Evolutionary conservation across 2,329 filamentous ascomycete genomes (phyloP).

Genomic region (Pseudogymnoascus sp.): DNA sequence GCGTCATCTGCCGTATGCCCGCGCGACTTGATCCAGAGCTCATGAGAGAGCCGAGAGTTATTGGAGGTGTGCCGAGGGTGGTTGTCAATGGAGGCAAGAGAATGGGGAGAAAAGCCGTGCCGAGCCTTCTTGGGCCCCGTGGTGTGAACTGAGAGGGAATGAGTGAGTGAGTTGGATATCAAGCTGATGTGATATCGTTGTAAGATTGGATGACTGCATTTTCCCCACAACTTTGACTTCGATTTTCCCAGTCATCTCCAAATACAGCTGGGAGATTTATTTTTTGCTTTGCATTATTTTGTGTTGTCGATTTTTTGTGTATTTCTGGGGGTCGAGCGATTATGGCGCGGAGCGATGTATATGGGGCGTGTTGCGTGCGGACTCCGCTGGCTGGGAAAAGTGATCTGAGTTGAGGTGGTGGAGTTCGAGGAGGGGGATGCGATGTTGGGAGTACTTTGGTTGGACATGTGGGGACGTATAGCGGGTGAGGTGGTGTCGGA

Average conservation of each 20-base stretch:
- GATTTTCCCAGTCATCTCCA: neutral
- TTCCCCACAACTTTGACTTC: neutral
- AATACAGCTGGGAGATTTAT: neutral
- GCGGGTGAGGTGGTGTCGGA: neutral
- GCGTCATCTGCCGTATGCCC: slow-evolving; percentile 58
- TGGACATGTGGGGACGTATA: neutral
- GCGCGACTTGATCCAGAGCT: slow-evolving; percentile 75
- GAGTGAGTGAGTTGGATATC: neutral
- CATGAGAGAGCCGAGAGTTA: slow-evolving; percentile 86
- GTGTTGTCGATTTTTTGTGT: neutral
- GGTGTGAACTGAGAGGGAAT: neutral
- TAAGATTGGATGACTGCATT: neutral
- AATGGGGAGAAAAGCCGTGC: slow-evolving; percentile 28
- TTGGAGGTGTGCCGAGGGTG: slow-evolving; percentile 69
- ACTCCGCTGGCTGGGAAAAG: slow-evolving; percentile 3
- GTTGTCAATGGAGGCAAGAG: slow-evolving; percentile 30
- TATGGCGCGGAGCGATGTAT: slow-evolving; percentile 6
- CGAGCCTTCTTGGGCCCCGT: slow-evolving; percentile 24
- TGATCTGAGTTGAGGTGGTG: neutral
- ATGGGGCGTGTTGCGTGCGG: neutral
- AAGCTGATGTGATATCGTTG: neutral
- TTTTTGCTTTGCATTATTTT: neutral
- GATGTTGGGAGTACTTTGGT: neutral
- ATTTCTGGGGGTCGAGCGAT: neutral
- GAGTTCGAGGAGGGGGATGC: neutral